Evolutionary conservation across 345 rosid genomes (phyloP).

Genomic region (Populus alba): DNA sequence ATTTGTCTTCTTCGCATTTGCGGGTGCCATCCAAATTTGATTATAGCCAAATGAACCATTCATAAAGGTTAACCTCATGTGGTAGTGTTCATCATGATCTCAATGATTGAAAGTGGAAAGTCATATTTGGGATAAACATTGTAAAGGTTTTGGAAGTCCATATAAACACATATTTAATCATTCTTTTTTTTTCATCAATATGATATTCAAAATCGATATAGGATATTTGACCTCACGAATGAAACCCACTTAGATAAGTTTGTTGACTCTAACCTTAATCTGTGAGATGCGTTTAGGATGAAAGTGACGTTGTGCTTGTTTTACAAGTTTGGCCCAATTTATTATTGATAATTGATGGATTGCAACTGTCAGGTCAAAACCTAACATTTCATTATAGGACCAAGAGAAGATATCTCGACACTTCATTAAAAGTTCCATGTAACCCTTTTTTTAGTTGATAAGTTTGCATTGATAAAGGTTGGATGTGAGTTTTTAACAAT

Average conservation of each 20-base stretch:
- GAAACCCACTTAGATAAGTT: too few species aligned
- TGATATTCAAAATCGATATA: background rate
- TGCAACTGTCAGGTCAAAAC: background rate
- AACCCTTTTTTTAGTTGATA: too few species aligned
- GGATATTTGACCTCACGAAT: too few species aligned
- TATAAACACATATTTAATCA: accelerated
- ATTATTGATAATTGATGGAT: background rate
- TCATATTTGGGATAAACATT: background rate
- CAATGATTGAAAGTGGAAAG: background rate
- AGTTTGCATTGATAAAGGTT: too few species aligned
- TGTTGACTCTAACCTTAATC: too few species aligned
- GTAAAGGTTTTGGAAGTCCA: too few species aligned
- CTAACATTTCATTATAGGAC: background rate
- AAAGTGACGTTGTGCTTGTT: too few species aligned
- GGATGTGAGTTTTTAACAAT: background rate
- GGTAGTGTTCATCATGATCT: background rate
- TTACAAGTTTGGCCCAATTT: background rate
- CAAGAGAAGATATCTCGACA: background rate
- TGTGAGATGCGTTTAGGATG: too few species aligned
- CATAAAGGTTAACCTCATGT: background rate
- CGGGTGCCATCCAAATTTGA: background rate
- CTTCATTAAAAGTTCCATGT: background rate
- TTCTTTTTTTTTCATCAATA: too few species aligned
- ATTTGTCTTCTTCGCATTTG: background rate
- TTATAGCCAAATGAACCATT: background rate